Base-by-base conservation (phyloP, 2,329 filamentous ascomycete genomes). In the Cladosporium sp. region DNA sequence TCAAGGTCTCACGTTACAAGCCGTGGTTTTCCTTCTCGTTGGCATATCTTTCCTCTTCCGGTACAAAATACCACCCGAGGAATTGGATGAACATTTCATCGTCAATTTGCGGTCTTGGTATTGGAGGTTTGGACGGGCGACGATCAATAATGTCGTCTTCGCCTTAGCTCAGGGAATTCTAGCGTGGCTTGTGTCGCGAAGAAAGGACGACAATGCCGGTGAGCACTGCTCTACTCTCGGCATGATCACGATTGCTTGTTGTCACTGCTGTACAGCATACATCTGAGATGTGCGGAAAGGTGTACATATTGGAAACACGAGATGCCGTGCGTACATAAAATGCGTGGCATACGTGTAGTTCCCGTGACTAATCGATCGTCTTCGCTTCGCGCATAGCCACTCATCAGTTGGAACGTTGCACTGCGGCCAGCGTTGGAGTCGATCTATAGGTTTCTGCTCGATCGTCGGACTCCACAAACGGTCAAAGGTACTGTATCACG, bases 41-140 rank as follows among this genome's bases (percentile, higher is more conserved):
- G 46, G 58, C n/a, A 34, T 61, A n/a, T 61, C 58, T 34, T 39
- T 53, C 8, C 14, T 61, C 18, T 53, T 25, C 2, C 32, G 58
- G 21, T 21, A 51, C 1, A 51, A 30, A 5, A 21, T 61, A 6
- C 46, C 30, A 13, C 16, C 43, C 8, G 58, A 61, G 16, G 46
- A 51, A 21, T 14, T 53, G 30, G 58, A 39, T 10, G 58, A 61
- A 21, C 58, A 61, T 21, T 53, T 61, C 14, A 53, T 53, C 23
- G 58, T 61, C 43, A 61, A 61, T 39, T 26, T 61, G 7, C 58
- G 30, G 28, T 34, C 21, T 14, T 61, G 58, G 46, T 61, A 53
- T 28, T 61, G 58, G 46, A 61, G 26, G 21, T 11, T 51, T 10
- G 58, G 46, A 26, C 53, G 28, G 58, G 30, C 58, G 21, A 61